These are phyloP conservation scores for Ascochyta koolunga DNA, from an alignment of 2,329 filamentous ascomycete species.

Conservation along the genomic window DNA sequence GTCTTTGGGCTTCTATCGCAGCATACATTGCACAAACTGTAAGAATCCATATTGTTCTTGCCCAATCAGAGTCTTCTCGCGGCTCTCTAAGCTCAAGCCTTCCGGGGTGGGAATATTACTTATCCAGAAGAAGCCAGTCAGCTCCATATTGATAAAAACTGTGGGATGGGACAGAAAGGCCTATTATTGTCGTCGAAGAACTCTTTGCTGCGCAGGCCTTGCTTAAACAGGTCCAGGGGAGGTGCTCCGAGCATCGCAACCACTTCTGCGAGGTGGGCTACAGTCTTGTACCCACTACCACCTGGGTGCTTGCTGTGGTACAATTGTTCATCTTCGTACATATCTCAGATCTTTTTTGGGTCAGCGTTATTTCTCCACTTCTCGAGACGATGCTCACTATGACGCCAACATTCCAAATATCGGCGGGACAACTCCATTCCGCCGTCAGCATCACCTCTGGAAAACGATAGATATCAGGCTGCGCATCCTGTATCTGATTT, in stretches of 20 bases:
- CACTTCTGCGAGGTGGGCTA: constrained; percentile 38
- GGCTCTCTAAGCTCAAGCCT: constrained; percentile 16
- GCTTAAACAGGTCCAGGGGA: constrained; percentile 22
- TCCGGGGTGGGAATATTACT: constrained; percentile 10
- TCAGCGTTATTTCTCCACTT: not conserved
- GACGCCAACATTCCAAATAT: constrained; percentile 49
- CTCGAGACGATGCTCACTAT: constrained; percentile 34
- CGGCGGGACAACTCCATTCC: constrained; percentile 44
- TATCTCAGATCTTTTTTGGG: constrained; percentile 43
- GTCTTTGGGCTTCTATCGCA: constrained; percentile 46
- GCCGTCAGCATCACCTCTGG: constrained; percentile 48
- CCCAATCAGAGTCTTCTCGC: constrained; percentile 25
- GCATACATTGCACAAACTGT: constrained; percentile 42
- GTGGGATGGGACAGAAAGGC: constrained; percentile 1
- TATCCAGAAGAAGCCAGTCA: constrained; percentile 9
- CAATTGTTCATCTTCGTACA: constrained; percentile 44
- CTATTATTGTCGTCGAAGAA: constrained; percentile 26
- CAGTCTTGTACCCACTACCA: constrained; percentile 29
- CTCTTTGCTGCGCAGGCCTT: constrained; percentile 15
- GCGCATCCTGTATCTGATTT: constrained; percentile 34
- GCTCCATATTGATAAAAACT: not conserved
- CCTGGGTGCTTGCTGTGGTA: constrained; percentile 33
- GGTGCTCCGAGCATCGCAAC: constrained; percentile 28
- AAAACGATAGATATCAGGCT: constrained; percentile 47
- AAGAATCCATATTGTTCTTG: constrained; percentile 38